Evolutionary conservation across 1,139 yeast genomes (phyloP), one percentile per base, ranked within the genome.

Genomic region (Blastobotrys ciferrii): DNA sequence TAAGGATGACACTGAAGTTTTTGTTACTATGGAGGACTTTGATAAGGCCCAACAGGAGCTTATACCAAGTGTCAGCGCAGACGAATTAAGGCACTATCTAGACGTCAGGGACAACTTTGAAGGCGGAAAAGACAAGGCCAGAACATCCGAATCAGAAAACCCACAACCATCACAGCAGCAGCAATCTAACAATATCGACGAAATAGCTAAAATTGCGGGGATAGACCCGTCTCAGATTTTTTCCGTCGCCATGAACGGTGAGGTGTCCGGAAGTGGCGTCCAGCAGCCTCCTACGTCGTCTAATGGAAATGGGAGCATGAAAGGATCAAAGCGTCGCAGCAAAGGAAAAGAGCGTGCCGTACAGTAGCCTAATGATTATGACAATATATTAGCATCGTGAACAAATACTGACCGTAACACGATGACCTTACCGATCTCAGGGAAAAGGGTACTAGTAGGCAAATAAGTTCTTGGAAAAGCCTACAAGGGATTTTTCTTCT

Each of bases 11-110:
- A 75, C 78, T 9, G 74, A 74, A 11, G 97, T 89, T 1, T 65
- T 73, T 38, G 97, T 92, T 0, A 72, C 73, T 23, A 76, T 76
- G 71, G 79, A 72, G 32, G 98, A 92, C 64, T 91, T 92, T 63
- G 70, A 72, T 14, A 84, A 80, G 61, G 92, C 98, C 0, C 82
- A 80, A 55, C 65, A 71, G 12, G 88, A 83, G 51, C 74, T 91
- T 57, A 75, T 78, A 18, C 96, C 98, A 0, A 83, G 94, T 39
- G 97, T 92, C 13, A 86, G 96, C 47, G 82, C 82, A 2, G 95
- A 87, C 43, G 98, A 92, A 62, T 73, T 92, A 50, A 76, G 76
- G 32, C 98, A 92, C 60, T 92, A 92, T 62, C 71, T 84, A 58
- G 68, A 79, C 46, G 87, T 92, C 18, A 78, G 95, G 56, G 80